Base-by-base conservation (phyloP, 179 eudicot genomes). In the Spergularia azorica region DNA sequence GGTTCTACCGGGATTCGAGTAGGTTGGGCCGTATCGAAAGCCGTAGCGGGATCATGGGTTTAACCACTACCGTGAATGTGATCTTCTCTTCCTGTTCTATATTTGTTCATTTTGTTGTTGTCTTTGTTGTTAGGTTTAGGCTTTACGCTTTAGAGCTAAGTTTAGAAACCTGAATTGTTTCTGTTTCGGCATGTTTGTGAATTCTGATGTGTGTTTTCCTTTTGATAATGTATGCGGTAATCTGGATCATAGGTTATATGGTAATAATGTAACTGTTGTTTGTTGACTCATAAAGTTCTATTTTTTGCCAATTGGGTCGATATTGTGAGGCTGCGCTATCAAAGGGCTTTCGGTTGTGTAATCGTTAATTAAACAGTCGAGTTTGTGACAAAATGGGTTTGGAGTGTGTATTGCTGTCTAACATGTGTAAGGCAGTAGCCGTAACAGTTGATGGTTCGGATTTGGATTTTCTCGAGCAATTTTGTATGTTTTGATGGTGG, bases 1-100 rank as follows among this genome's bases (percentile, higher is more conserved):
- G 91, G 52, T 96, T 96, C 81, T 96, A 96, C 67, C 90, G 88
- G 86, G 94, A 93, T 66, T 72, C 46, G 39, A 96, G 99, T 79
- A 86, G 84, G 83, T 83, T 91, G 57, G 92, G 94, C 64, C 96
- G 96, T 14, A 79, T 88, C 3, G 94, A 81, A 5, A 89, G 79
- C n/a, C 83, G 86, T 78, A 86, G 83, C 46, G 78, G 83, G 56
- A 52, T 79, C 58, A 87, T 91, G 92, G 76, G 82, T 76, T 72
- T 84, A 60, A 89, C 94, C 52, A 89, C 94, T 1, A 86, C 95
- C 18, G 90, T 95, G 98, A 80, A 84, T 36, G 99, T 93, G 83
- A 84, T 83, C 72, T 56, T 73, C 68, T 55, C 12, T 13, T 43
- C 50, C 16, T 54, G 1, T 43, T 65, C 13, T 58, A 41, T 51